Conservation (phyloP, 805 yeast genomes). For the Candida michaelii region DNA sequence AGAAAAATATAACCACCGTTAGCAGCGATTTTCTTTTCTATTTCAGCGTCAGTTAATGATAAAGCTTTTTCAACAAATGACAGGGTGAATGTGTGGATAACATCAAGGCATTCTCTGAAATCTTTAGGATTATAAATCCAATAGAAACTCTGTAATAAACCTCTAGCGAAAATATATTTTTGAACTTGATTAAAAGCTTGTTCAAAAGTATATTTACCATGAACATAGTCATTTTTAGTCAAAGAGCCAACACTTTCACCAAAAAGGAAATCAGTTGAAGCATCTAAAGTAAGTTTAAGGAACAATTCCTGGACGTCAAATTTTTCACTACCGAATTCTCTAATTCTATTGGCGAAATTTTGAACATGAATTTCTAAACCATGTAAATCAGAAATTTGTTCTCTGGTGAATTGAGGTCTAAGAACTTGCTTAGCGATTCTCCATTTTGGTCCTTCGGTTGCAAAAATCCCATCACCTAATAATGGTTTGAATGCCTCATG, state of each 20-base stretch:
- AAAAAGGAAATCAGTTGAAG: slow-evolving; percentile 41
- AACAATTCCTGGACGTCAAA: slow-evolving; percentile 36
- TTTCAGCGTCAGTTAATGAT: slow-evolving; percentile 25
- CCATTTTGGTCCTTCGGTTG: slow-evolving; percentile 40
- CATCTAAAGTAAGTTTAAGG: slow-evolving; percentile 37
- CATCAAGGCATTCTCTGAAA: slow-evolving; percentile 31
- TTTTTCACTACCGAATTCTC: slow-evolving; percentile 18
- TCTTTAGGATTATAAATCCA: slow-evolving; percentile 27
- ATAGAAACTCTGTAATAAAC: slow-evolving; percentile 30
- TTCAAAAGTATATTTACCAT: slow-evolving; percentile 15
- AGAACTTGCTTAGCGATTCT: slow-evolving; percentile 35
- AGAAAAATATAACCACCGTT: slow-evolving; percentile 34
- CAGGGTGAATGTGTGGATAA: slow-evolving; percentile 32
- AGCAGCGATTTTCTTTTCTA: slow-evolving; percentile 23
- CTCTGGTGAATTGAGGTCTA: slow-evolving; percentile 40
- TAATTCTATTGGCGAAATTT: slow-evolving; percentile 23
- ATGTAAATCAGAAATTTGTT: slow-evolving; percentile 34
- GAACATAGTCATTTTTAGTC: slow-evolving; percentile 21
- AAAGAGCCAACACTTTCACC: slow-evolving; percentile 35
- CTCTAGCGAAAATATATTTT: slow-evolving; percentile 31
- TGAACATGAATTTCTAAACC: slow-evolving; percentile 32
- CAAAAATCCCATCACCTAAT: slow-evolving; percentile 40
- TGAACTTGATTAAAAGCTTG: slow-evolving; percentile 39
- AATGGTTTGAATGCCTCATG: slow-evolving; percentile 30
- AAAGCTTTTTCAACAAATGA: slow-evolving; percentile 33